Conservation (phyloP, 2,329 filamentous ascomycete genomes). For the Exophiala aquamarina region DNA sequence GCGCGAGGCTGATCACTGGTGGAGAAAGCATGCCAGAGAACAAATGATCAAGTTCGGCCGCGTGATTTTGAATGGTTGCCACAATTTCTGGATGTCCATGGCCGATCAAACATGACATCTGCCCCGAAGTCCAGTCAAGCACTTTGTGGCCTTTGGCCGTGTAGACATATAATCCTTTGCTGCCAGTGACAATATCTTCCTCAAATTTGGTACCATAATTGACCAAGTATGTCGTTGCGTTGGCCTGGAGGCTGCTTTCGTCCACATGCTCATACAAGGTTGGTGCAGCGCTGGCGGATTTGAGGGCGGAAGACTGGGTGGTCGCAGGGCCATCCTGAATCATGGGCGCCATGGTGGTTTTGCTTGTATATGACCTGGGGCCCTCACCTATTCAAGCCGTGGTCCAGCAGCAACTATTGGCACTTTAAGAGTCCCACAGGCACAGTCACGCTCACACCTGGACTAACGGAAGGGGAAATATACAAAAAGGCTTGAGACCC, state of each 20-base stretch:
- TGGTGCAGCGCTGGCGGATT: constrained; percentile 29
- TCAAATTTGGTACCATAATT: constrained; percentile 31
- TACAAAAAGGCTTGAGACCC: background rate
- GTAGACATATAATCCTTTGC: constrained; percentile 49
- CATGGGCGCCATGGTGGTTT: constrained; percentile 26
- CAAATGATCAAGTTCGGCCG: constrained; percentile 56
- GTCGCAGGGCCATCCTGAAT: constrained; percentile 24
- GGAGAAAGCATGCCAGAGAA: constrained; percentile 60
- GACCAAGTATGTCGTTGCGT: constrained; percentile 36
- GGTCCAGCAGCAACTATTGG: no score
- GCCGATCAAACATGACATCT: constrained; percentile 61
- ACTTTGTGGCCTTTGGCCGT: constrained; percentile 45
- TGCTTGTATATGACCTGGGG: background rate
- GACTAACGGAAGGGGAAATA: no score
- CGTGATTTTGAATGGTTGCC: constrained; percentile 50
- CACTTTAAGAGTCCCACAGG: no score
- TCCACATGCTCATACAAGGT: constrained; percentile 39
- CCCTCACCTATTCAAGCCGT: no score
- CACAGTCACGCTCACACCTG: no score
- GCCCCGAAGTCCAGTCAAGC: constrained; percentile 61
- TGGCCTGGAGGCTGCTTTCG: constrained; percentile 16
- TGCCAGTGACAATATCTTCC: constrained; percentile 44
- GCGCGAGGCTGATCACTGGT: constrained; percentile 57
- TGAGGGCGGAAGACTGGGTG: constrained; percentile 39
- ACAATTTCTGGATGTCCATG: constrained; percentile 61